Base-by-base conservation (phyloP, 106 monocot genomes). In the Posidonia australis region DNA sequence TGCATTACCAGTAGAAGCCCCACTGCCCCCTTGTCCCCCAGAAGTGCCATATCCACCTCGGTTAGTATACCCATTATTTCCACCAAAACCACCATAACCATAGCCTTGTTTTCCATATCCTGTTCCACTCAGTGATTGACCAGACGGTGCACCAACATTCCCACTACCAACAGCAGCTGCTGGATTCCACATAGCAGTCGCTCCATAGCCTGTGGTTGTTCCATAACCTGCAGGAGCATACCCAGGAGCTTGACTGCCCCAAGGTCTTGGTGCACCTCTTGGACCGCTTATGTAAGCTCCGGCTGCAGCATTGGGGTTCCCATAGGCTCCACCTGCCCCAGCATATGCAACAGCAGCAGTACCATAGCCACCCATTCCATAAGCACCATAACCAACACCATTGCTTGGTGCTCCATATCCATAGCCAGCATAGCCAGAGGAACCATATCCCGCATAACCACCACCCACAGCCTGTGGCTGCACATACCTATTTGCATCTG, bases 41-140 rank as follows among this genome's bases (percentile, higher is more conserved):
- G 49, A 61, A 66, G 66, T 61, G 36, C 86, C 84, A 78, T 87
- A 87, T 3, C 82, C 82, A 76, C 79, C 77, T 30, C 77, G 81
- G 32, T 26, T 68, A 51, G 71, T 72, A 75, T 83, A 54, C 9
- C 73, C 81, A 55, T 89, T 86, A 17, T 17, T 58, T 11, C 71
- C 71, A 48, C 71, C 72, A 69, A 76, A 76, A 13, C 78, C 79
- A 69, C 81, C 77, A 77, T 83, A 90, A 5, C 87, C 90, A 72
- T 90, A 90, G n/a, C 94, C 84, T 72, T 84, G 86, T 68, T 71
- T 82, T 30, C 81, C 89, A 84, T 87, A 90, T 3, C 86, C 86
- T 44, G 76, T 48, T 10, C 76, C 78, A 64, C 76, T 63, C 19
- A 82, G 72, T 22, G 87, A 64, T 27, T 82, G 86, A 44, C 78